phyloP scores from a whole-genome alignment of 2,329 filamentous ascomycete genomes.

The Phyllosticta paracitricarpa region DNA sequence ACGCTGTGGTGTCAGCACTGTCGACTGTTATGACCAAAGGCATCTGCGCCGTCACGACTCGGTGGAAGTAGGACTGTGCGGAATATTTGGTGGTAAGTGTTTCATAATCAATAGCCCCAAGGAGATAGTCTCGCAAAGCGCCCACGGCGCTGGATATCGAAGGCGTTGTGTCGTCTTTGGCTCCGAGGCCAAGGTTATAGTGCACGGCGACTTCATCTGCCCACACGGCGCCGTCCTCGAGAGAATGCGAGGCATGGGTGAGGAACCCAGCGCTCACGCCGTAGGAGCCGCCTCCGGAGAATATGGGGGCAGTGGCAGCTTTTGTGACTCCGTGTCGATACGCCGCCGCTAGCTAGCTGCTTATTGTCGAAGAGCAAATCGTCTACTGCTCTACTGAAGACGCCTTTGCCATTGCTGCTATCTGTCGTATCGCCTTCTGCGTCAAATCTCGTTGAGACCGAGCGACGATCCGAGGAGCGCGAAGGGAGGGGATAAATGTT shows the following conservation, averaged over 20 bases:
- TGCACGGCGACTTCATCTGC: conserved; percentile 28
- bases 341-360: conserved; percentile 27
- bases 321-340: conserved; percentile 29
- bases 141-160: conserved; percentile 48
- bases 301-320: conserved; percentile 29
- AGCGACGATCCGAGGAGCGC: conserved; percentile 51
- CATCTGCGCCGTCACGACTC: conserved; percentile 44
- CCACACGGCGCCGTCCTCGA: conserved; percentile 29
- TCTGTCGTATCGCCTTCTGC: conserved; percentile 40
- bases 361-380: conserved; percentile 32
- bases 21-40: conserved; percentile 51
- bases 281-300: conserved; percentile 20
- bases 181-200: conserved; percentile 42
- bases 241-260: conserved; percentile 23
- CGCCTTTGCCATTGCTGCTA: conserved; percentile 39
- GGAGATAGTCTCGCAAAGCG: conserved; percentile 43
- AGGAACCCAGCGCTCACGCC: conserved; percentile 30
- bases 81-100: conserved; percentile 17
- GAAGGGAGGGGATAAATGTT: conserved; percentile 50
- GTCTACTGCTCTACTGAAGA: conserved; percentile 48
- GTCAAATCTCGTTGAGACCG: conserved; percentile 53
- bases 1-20: conserved; percentile 53
- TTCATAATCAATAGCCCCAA: conserved; percentile 38
- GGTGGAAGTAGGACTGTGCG: conserved; percentile 40
- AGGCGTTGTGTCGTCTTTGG: conserved; percentile 36